These are phyloP conservation scores for Chaetothyriales sp. DNA, from an alignment of 2,329 filamentous ascomycete species.

Conservation along the genomic window DNA sequence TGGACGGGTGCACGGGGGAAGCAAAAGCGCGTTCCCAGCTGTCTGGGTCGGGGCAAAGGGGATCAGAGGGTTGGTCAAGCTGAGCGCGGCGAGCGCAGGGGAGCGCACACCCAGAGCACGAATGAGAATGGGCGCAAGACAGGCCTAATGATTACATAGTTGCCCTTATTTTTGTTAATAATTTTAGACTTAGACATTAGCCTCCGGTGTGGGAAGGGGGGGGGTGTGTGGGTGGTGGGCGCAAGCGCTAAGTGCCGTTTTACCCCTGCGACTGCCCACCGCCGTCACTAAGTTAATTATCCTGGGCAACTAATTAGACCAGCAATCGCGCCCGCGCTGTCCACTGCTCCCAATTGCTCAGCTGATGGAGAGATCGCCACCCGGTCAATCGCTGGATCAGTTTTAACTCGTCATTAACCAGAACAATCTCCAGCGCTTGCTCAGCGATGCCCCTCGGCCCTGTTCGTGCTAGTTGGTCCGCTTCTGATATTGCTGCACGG, in stretches of 20 bases:
- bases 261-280: too few relatives aligned
- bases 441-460: too few relatives aligned
- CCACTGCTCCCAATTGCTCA: not conserved
- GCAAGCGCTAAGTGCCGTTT: not conserved
- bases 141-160: not conserved
- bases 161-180: too few relatives aligned
- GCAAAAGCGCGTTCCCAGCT: not conserved
- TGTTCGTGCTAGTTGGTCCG: not conserved
- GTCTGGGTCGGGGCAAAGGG: not conserved
- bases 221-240: too few relatives aligned
- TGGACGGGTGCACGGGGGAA: not conserved
- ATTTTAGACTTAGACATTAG: too few relatives aligned
- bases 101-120: too few relatives aligned
- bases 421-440: not conserved
- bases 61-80: not conserved
- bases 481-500: not conserved
- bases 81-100: not conserved
- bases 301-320: not conserved
- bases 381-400: not conserved
- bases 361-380: not conserved
- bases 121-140: not conserved
- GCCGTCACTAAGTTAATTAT: not conserved
- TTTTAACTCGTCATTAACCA: not conserved
- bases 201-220: not conserved
- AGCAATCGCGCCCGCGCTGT: not conserved